Evolutionary conservation across 345 rosid genomes (phyloP).

Genomic region (Brassica carinata): DNA sequence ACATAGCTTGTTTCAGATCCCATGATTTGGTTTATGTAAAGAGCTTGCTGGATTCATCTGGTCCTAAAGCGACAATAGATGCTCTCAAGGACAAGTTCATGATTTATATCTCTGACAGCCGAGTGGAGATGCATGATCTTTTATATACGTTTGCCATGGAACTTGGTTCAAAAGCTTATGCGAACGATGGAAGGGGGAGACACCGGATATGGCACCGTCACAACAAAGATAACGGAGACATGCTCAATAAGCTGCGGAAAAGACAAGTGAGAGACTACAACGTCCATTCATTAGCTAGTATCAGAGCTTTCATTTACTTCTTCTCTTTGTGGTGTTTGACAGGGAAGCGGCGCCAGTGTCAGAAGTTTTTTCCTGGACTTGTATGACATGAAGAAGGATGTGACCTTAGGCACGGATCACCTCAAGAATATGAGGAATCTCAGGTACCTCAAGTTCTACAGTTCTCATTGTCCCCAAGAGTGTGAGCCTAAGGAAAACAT

Average conservation of each 20-base stretch:
- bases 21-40: background rate
- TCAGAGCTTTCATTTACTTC: too few species aligned
- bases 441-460: conserved; percentile 19
- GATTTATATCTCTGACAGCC: background rate
- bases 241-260: background rate
- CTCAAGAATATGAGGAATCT: background rate
- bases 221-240: background rate
- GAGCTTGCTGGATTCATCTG: conserved; percentile 17
- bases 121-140: conserved; percentile 10
- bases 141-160: conserved; percentile 3
- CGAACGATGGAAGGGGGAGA: background rate
- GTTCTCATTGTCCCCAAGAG: conserved; percentile 1
- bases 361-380: background rate
- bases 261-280: background rate
- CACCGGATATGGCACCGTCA: background rate
- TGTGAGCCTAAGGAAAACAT: background rate
- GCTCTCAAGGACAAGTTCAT: conserved; percentile 6
- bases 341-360: background rate
- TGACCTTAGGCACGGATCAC: background rate
- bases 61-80: background rate
- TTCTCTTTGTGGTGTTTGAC: background rate
- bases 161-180: background rate
- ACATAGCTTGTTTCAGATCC: conserved; percentile 43
- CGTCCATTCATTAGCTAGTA: background rate
- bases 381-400: background rate